phyloP scores from a whole-genome alignment of 306 rosid genomes.

The Phaseolus lunatus region DNA sequence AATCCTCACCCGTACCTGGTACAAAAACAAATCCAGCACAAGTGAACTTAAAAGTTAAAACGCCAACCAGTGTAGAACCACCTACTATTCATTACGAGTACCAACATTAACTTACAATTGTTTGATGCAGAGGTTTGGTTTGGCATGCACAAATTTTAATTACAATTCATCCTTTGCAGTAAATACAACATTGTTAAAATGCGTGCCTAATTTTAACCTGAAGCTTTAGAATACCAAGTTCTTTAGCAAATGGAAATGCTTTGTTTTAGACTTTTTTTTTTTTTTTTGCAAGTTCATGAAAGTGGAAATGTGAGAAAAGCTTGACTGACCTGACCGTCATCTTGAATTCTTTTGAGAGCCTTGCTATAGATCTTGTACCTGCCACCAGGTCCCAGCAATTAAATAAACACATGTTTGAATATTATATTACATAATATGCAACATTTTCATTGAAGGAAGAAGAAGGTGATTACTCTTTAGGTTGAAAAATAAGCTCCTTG shows the following conservation, averaged over 20 bases:
- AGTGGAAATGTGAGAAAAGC: constrained; percentile 2
- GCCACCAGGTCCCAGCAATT: constrained; percentile 27
- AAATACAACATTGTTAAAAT: constrained; percentile 13
- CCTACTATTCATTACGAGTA: not conserved
- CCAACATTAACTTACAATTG: constrained; percentile 23
- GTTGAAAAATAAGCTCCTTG: constrained; percentile 93
- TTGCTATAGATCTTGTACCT: constrained; percentile 86
- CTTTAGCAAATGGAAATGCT: not conserved
- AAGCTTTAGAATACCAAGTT: not conserved
- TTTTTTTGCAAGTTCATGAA: not conserved
- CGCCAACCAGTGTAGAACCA: too few species aligned
- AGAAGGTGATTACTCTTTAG: constrained; percentile 76
- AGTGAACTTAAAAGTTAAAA: constrained; percentile 24
- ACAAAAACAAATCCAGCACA: constrained; percentile 25
- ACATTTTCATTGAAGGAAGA: not conserved
- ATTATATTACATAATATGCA: not conserved
- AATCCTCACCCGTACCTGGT: constrained; percentile 85
- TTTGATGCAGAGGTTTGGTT: constrained; percentile 18
- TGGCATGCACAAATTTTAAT: not conserved
- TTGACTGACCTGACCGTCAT: constrained; percentile 74
- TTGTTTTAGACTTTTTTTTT: not conserved
- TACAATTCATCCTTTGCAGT: not conserved
- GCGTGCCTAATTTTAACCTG: not conserved
- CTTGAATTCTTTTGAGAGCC: constrained; percentile 91
- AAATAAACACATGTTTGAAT: not conserved